Base-by-base conservation (phyloP, 441 rosid genomes). In the Erysimum cheiri region DNA sequence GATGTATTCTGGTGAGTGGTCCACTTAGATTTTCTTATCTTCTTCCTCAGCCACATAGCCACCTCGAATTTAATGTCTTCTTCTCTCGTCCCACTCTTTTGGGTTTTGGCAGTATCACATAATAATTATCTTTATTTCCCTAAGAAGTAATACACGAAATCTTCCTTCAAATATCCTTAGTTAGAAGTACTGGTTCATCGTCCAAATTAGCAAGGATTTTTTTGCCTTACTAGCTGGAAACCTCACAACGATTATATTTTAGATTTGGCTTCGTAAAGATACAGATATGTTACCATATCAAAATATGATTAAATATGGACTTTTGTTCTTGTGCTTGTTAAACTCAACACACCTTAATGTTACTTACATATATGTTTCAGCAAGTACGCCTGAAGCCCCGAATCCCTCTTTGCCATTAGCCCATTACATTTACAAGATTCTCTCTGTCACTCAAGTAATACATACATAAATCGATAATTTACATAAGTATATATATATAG, bases 1-100 rank as follows among this genome's bases (percentile, higher is more conserved):
- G n/a, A 33, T 70, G 52, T 49, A 41, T 12, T 17, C 13, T 12
- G 5, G 24, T 50, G 60, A 29, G 36, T 70, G 61, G 60, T 52
- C 74, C 28, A 60, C 1, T 29, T 37, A 4, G 26, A 31, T 55
- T 17, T 44, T 14, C 8, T 55, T 9, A 44, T 57, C n/a, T 54
- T 13, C 36, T 8, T 47, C 52, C 26, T 46, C 12, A 46, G 24
- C 50, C 26, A 43, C 22, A 0, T 36, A 46, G 24, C 50, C 26
- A 43, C 22, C 3, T 36, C 13, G 9, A 36, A 3, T 36, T 11
- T 36, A 0, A 36, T 36, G 12, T 36, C 40, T 36, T 31, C 6
- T 31, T 9, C 29, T 14, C 37, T 37, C n/a, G 47, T 15, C 10
- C 26, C 40, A 17, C 41, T 67, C 52, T 54, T 67, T 67, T 43